Evolutionary conservation across 352 stramenopile genomes (phyloP), one percentile per base, ranked within the genome.

Genomic region (Phytophthora sp.): DNA sequence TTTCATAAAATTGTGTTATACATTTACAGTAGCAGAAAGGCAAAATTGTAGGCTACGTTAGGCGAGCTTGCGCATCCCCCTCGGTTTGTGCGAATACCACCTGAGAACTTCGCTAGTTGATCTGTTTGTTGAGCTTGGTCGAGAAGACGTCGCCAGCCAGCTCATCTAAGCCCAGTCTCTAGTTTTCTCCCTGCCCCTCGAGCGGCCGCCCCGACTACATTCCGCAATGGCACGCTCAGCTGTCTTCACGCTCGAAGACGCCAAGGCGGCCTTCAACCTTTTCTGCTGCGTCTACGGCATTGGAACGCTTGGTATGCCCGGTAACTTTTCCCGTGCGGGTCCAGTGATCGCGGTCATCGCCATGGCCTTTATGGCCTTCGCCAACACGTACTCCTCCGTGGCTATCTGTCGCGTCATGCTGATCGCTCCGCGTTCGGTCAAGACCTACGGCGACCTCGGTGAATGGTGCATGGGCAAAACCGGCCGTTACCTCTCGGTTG

Each of bases 381-480:
- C 74, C 59, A 86, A 86, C 69, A 56, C 78, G 33, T 84, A 80
- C 33, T 50, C 58, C 15, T 62, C 73, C 15, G 61, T 83, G 11
- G 61, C 57, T 11, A 71, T 76, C 46, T 84, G 66, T 35, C 80
- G 77, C 26, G 69, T 85, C 33, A 69, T 86, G 62, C 68, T 88
- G 7, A 41, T 74, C 27, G 77, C 79, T 8, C 77, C 79, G 11
- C 57, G 57, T 21, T 68, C 58, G 7, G 76, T 88, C 45, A 76
- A 76, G 52, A 86, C 77, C n/a, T 86, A 76, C 58, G 73, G 72
- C 20, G 79, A 88, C 53, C 56, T 88, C 11, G 79, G 77, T n/a
- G 71, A 88, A 29, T 88, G 79, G 74, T 61, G 50, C 26, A 76
- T 84, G 63, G 77, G 79, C 18, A 73, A 69, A 24, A 26, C 57